Evolutionary conservation across 1,284 basidiomycete genomes (phyloP), one percentile per base, ranked within the genome.

Genomic region (Phellopilus nigrolimitatus): DNA sequence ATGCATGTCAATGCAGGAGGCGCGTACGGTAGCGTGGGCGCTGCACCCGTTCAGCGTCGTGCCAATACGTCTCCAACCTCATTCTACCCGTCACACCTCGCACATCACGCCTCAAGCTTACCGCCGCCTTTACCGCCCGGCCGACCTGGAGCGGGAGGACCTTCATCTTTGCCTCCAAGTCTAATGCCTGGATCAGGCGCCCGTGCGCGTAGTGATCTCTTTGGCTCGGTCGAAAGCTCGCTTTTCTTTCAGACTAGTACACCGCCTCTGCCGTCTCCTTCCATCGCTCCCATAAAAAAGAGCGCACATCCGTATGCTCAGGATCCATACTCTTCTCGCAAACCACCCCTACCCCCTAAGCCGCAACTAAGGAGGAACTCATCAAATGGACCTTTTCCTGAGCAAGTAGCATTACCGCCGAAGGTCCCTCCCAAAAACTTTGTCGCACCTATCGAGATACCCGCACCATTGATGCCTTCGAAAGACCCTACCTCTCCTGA

Each of bases 241-340:
- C 45, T 56, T 10, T 43, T 56, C 41, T 56, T 56, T 38, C 47
- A 56, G 38, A 34, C 45, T 21, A 43, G 28, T 17, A 42, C 38
- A 12, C 41, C 47, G 24, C 43, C 37, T 38, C 37, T 46, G 36
- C 13, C 36, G 13, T 15, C 42, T 13, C 49, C 47, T 36, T 34
- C 30, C 15, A 47, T 39, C 19, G 43, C 15, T 21, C 50, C 49
- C 27, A 45, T 13, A 21, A 27, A 39, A 39, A 17, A 15, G 9
- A 51, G 9, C 44, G 27, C 36, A 43, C 56, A 22, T 31, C 28
- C 33, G 1, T 43, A 44, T 27, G 21, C 47, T 10, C 47, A 44
- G n/a, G 22, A 21, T 21, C 21, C 15, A 8, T 7, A 22, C 38
- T 31, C 57, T 51, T 37, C 47, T 54, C 10, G 22, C 8, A 54